Evolutionary conservation across 1,139 yeast genomes (phyloP).

Genomic region (Hansenula sp.): DNA sequence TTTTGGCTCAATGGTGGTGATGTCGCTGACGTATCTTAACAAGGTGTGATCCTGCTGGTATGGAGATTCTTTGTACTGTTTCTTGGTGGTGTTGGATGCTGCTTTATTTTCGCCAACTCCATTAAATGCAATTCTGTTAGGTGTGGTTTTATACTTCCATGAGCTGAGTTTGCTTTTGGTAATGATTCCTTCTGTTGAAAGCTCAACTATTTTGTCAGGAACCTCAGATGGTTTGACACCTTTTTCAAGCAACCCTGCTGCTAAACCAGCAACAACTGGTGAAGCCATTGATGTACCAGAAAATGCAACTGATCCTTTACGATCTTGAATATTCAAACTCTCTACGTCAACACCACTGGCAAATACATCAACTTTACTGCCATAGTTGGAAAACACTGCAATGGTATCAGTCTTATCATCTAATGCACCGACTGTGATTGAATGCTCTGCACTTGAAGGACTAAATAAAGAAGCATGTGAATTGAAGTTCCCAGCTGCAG

Average conservation of each 20-base stretch:
- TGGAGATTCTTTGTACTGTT: conserved; percentile 12
- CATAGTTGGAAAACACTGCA: conserved; percentile 84
- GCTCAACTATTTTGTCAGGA: conserved; percentile 32
- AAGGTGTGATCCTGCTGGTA: neutral
- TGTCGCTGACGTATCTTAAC: neutral
- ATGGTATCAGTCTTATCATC: conserved; percentile 65
- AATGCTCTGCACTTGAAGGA: conserved; percentile 71
- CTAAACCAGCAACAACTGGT: conserved; percentile 74
- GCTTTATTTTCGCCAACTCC: conserved; percentile 20
- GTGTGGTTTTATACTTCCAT: conserved; percentile 34
- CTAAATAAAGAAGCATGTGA: conserved; percentile 72
- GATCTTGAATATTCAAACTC: conserved; percentile 24
- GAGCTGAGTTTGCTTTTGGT: neutral
- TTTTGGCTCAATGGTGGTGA: neutral
- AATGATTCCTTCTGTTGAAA: conserved; percentile 28
- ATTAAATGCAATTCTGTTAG: conserved; percentile 37
- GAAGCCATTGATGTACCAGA: conserved; percentile 92
- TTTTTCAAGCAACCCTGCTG: conserved; percentile 56
- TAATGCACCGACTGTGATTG: conserved; percentile 83
- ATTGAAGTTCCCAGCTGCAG: conserved; percentile 84
- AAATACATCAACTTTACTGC: conserved; percentile 75
- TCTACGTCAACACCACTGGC: conserved; percentile 71
- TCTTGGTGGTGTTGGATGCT: neutral
- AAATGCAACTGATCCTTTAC: conserved; percentile 25
- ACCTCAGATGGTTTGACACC: conserved; percentile 46